Conservation (phyloP, 495 filamentous ascomycete genomes). For the Jackrogersella minutella region DNA sequence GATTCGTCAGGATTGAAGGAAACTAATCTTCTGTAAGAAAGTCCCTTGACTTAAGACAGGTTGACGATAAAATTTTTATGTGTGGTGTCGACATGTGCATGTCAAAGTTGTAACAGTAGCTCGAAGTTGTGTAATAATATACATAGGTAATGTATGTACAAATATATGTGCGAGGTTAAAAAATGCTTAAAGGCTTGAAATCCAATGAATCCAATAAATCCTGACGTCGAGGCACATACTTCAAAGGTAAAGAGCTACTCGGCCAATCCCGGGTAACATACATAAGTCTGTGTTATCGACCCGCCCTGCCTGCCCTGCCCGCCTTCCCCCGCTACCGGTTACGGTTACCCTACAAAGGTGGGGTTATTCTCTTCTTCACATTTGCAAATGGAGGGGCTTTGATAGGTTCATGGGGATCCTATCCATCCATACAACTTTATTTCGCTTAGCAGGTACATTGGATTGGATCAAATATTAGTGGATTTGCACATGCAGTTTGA, state of each 20-base stretch:
- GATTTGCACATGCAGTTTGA: too few relatives aligned
- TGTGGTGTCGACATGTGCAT: constrained; percentile 22
- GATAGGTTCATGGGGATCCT: too few relatives aligned
- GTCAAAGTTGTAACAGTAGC: constrained; percentile 2
- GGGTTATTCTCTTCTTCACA: constrained; percentile 27
- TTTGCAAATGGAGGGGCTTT: constrained; percentile 38
- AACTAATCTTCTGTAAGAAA: constrained; percentile 2
- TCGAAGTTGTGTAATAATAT: too few relatives aligned
- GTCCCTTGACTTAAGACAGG: background rate
- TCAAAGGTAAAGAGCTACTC: constrained; percentile 19
- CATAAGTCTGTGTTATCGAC: constrained; percentile 23
- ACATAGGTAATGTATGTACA: too few relatives aligned
- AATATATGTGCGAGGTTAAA: constrained; percentile 30
- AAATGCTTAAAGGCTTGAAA: background rate
- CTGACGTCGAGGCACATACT: constrained; percentile 35
- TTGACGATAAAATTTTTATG: constrained; percentile 10
- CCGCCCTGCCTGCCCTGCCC: background rate
- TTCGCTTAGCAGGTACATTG: constrained; percentile 25
- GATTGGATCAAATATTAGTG: too few relatives aligned
- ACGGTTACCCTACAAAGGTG: constrained; percentile 7
- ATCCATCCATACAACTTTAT: too few relatives aligned
- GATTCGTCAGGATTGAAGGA: background rate
- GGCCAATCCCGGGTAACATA: constrained; percentile 46
- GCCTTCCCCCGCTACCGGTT: constrained; percentile 6
- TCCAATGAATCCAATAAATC: too few relatives aligned